Conservation (phyloP, 2,329 filamentous ascomycete species). For the Cytospora leucostoma region DNA sequence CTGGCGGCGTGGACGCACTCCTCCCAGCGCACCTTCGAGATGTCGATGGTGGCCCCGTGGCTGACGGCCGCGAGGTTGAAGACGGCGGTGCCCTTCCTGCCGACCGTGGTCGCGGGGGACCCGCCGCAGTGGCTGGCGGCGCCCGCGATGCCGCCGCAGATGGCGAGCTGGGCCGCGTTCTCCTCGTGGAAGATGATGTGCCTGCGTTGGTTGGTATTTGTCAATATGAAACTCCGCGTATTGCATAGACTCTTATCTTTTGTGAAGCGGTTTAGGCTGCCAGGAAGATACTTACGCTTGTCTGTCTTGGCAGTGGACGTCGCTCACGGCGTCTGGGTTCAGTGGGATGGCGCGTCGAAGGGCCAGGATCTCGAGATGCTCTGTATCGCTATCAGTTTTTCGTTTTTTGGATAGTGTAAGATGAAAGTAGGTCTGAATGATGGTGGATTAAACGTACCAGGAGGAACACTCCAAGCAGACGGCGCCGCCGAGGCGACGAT, state of each 20-base stretch:
- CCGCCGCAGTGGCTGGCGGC: conserved; percentile 46
- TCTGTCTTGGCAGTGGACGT: conserved; percentile 44
- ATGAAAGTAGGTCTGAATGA: background rate
- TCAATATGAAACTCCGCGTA: background rate
- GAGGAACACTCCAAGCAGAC: conserved; percentile 24
- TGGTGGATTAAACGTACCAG: conserved; percentile 5
- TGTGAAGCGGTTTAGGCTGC: background rate
- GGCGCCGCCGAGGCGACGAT: conserved; percentile 34
- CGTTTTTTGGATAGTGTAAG: too few species aligned
- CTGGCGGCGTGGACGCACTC: conserved; percentile 55
- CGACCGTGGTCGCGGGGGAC: conserved; percentile 45
- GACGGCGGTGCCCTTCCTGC: conserved; percentile 48
- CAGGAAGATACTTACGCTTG: conserved; percentile 39
- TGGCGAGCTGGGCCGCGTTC: conserved; percentile 61
- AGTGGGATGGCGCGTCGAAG: conserved; percentile 42
- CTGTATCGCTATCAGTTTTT: background rate
- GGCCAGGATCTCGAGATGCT: conserved; percentile 48
- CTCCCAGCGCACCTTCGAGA: conserved; percentile 56
- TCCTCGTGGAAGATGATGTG: conserved; percentile 53
- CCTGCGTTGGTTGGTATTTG: conserved; percentile 32
- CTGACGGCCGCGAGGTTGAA: conserved; percentile 49
- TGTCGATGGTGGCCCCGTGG: conserved; percentile 51
- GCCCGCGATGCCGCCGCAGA: conserved; percentile 58
- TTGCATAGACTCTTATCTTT: background rate
- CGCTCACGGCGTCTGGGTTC: conserved; percentile 44